A percentile compares a stretch with the other conserved stretches of the same genome.
Conservation (phyloP, 768 basidiomycete genomes). For the Tricholoma terreum region DNA sequence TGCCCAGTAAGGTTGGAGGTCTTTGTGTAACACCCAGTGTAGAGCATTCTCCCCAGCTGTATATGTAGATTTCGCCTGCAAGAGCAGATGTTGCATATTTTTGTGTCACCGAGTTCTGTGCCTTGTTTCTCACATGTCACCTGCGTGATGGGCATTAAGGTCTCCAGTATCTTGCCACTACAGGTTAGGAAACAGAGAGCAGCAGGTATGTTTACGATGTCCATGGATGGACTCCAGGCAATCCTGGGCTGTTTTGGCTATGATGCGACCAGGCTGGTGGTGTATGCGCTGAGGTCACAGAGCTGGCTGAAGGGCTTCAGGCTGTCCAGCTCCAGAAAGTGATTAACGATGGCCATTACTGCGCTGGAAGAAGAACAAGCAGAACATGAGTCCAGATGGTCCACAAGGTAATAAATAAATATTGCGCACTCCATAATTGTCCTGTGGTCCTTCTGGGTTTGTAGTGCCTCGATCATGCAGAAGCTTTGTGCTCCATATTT, state of each 20-base stretch:
- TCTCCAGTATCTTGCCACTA: neutral
- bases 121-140: neutral
- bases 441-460: neutral
- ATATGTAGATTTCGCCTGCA: neutral
- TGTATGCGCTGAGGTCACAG: neutral
- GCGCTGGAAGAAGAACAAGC: neutral
- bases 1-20: neutral
- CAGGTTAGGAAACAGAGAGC: neutral
- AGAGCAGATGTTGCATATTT: neutral
- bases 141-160: neutral
- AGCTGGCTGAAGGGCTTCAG: neutral
- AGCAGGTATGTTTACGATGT: too few relatives aligned
- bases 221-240: neutral
- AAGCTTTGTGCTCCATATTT: neutral
- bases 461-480: neutral
- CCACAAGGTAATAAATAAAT: too few relatives aligned
- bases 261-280: neutral
- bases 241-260: neutral
- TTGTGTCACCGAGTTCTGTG: neutral
- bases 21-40: neutral
- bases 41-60: neutral
- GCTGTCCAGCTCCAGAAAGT: neutral
- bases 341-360: neutral
- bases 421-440: neutral
- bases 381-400: too few relatives aligned